Percentiles rank a stretch among this genome's conserved stretches.
Conservation (phyloP, 441 rosid genomes). For the Brassica hybrid region DNA sequence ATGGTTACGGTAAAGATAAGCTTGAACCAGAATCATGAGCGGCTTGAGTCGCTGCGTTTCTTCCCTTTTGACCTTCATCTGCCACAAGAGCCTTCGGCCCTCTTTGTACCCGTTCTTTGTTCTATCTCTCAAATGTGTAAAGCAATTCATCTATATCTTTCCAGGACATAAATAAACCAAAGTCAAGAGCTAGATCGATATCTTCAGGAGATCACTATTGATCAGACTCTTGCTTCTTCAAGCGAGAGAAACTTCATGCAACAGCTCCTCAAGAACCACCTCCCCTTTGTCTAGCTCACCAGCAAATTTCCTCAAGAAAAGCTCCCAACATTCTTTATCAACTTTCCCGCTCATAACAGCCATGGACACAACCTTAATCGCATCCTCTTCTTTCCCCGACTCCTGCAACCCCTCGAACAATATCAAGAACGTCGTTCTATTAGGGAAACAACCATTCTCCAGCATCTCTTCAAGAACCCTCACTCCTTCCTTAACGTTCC, state of each 20-base stretch:
- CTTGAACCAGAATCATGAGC: constrained; percentile 12
- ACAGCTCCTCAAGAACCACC: constrained; percentile 27
- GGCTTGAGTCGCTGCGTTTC: constrained; percentile 5
- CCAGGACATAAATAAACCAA: not conserved
- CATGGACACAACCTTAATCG: constrained; percentile 50
- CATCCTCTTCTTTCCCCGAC: constrained; percentile 56
- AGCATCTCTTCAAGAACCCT: constrained; percentile 82
- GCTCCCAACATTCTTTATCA: constrained; percentile 63
- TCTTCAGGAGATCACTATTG: constrained; percentile 17
- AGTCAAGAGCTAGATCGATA: constrained; percentile 10
- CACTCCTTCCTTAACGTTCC: constrained; percentile 69
- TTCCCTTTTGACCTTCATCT: constrained; percentile 16
- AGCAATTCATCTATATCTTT: not conserved
- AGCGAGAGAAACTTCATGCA: constrained; percentile 20
- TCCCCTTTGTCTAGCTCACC: constrained; percentile 50
- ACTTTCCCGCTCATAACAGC: constrained; percentile 58
- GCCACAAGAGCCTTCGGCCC: constrained; percentile 9
- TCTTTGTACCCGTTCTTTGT: not conserved
- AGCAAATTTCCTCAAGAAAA: constrained; percentile 52
- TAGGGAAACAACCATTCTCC: constrained; percentile 66
- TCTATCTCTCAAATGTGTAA: not conserved
- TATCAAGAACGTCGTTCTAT: constrained; percentile 53
- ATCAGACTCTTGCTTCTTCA: constrained; percentile 24
- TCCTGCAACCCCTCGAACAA: constrained; percentile 61
- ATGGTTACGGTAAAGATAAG: not conserved